Percentiles rank a stretch among this genome's conserved stretches.
Evolutionary conservation across 345 rosid species (phyloP).

Genomic region (Ceriops zippeliana): DNA sequence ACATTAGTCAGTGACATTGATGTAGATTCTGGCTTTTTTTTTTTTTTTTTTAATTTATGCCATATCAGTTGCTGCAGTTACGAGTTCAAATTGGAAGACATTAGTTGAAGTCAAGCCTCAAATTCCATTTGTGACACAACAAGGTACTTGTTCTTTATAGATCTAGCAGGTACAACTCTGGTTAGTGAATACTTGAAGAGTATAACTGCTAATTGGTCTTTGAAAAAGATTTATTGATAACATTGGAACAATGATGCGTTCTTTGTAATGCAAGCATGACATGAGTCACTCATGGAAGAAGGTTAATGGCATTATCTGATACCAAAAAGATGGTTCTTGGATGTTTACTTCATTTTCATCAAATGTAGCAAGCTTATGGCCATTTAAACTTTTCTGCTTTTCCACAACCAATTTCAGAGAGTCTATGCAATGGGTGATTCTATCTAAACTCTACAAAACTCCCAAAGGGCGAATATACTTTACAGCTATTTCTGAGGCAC

Average conservation of each 20-base stretch:
- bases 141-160: conserved; percentile 46
- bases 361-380: not conserved
- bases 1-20: conserved; percentile 71
- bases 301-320: conserved; percentile 8
- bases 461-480: conserved; percentile 83
- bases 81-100: conserved; percentile 91
- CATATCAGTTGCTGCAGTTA: conserved; percentile 48
- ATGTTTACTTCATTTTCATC: not conserved
- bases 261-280: not conserved
- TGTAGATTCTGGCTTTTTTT: conserved; percentile 42
- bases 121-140: conserved; percentile 87
- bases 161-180: not conserved
- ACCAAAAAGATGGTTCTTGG: not conserved
- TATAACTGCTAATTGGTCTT: not conserved
- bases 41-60: not conserved
- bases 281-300: conserved; percentile 8
- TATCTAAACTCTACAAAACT: conserved; percentile 82
- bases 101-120: conserved; percentile 75
- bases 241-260: too few relatives aligned
- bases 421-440: conserved; percentile 81
- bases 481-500: conserved; percentile 77
- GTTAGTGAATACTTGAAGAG: conserved; percentile 2
- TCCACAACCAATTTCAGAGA: conserved; percentile 36
- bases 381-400: conserved; percentile 5
- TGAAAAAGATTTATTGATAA: not conserved